These are phyloP conservation scores for Cinnamomum chago DNA, from an alignment of 164 flowering plant genomes.

Conservation along the genomic window DNA sequence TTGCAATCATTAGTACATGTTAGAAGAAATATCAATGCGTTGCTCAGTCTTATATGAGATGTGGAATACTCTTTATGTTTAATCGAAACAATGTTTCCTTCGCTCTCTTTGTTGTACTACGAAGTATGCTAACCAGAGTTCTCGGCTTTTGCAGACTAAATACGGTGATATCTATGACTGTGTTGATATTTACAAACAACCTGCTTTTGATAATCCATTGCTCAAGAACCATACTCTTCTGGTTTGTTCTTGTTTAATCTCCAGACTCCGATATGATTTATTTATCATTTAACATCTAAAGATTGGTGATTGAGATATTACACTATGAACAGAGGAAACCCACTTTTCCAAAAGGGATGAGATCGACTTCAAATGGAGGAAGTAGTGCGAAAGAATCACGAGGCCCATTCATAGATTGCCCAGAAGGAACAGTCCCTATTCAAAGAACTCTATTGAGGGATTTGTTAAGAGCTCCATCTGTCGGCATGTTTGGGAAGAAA, in stretches of 20 bases:
- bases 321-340: neutral
- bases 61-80: neutral
- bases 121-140: neutral
- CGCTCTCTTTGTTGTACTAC: neutral
- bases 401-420: neutral
- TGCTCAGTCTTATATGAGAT: neutral
- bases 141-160: neutral
- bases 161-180: neutral
- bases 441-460: neutral
- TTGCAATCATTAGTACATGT: neutral
- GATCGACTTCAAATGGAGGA: neutral
- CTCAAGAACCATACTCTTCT: neutral
- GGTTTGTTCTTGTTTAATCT: neutral
- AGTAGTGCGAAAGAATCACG: neutral
- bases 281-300: no score
- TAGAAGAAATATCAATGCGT: neutral
- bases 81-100: neutral
- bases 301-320: no score
- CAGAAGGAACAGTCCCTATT: slow-evolving; percentile 1
- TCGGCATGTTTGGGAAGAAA: neutral
- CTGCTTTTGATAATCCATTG: slow-evolving; percentile 7
- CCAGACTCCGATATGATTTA: no score
- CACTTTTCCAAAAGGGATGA: neutral
- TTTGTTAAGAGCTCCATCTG: neutral
- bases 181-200: slow-evolving; percentile 1